Conservation (phyloP, 345 rosid genomes). For the Melaleuca alternifolia region DNA sequence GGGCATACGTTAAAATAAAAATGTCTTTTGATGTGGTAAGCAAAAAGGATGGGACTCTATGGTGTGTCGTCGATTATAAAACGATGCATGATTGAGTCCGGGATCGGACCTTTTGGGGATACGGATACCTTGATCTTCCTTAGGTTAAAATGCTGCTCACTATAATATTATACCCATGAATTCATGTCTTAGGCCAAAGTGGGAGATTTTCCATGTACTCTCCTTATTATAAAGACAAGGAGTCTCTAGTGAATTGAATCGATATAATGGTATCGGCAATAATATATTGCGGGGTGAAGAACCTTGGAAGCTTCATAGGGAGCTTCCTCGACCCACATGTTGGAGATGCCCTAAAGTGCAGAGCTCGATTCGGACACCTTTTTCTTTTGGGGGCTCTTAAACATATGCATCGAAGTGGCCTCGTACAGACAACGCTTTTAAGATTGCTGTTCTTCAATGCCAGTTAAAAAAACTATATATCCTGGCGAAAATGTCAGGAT, state of each 20-base stretch:
- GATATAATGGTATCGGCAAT: background rate
- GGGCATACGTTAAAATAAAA: background rate
- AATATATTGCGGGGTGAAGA: background rate
- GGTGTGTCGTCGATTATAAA: background rate
- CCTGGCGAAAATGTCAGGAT: background rate
- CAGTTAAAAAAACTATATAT: background rate
- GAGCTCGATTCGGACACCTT: background rate
- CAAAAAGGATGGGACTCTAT: background rate
- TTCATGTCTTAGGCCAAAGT: constrained; percentile 9
- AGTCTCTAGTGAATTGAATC: background rate
- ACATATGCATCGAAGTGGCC: background rate
- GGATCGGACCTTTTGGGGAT: background rate
- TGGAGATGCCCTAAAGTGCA: background rate
- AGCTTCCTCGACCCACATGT: background rate
- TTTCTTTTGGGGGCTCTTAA: background rate
- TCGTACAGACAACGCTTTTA: background rate
- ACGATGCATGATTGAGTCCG: constrained; percentile 10
- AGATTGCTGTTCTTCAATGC: background rate
- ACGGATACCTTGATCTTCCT: background rate
- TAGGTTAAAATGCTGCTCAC: constrained; percentile 2
- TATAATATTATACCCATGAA: constrained; percentile 1
- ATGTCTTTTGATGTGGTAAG: background rate
- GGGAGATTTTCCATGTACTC: constrained; percentile 11
- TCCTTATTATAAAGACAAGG: background rate
- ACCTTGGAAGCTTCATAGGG: background rate